phyloP scores from a whole-genome alignment of 148 eudicot genomes.

The Nyssa sinensis region DNA sequence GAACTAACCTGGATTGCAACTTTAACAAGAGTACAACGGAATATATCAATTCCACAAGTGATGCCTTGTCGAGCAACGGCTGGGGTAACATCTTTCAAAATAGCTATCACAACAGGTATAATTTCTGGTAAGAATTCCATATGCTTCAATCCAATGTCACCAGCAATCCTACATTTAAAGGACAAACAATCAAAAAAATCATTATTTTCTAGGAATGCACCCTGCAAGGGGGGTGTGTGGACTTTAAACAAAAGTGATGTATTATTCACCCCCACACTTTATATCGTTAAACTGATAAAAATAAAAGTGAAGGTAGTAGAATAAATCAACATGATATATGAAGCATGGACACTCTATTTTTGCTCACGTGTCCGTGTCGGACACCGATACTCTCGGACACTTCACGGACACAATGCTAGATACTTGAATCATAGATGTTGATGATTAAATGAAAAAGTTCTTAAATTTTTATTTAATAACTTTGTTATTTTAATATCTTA shows the following conservation, averaged over 20 bases:
- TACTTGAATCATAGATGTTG: no score
- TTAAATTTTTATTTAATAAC: no score
- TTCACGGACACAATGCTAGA: no score
- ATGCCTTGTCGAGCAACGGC: constrained; percentile 95
- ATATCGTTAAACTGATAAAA: neutral
- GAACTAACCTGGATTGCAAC: constrained; percentile 68
- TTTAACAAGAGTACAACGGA: constrained; percentile 61
- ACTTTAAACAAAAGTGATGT: no score
- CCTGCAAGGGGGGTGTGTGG: neutral
- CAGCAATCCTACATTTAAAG: constrained; percentile 56
- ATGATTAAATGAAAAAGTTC: no score
- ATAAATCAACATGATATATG: neutral
- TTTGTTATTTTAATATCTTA: no score
- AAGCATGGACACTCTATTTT: no score
- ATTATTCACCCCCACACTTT: neutral
- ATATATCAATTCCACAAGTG: constrained; percentile 62
- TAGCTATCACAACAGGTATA: constrained; percentile 53
- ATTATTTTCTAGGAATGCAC: neutral
- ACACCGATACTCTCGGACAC: no score
- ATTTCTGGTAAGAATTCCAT: constrained; percentile 67
- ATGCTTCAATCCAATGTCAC: constrained; percentile 73
- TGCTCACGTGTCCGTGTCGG: no score
- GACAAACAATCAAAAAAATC: neutral
- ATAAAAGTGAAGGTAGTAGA: neutral
- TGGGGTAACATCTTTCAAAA: constrained; percentile 77